Percentiles rank a stretch among this genome's conserved stretches.
phyloP scores from a whole-genome alignment of 805 yeast species.

The Teunomyces kruisii region DNA sequence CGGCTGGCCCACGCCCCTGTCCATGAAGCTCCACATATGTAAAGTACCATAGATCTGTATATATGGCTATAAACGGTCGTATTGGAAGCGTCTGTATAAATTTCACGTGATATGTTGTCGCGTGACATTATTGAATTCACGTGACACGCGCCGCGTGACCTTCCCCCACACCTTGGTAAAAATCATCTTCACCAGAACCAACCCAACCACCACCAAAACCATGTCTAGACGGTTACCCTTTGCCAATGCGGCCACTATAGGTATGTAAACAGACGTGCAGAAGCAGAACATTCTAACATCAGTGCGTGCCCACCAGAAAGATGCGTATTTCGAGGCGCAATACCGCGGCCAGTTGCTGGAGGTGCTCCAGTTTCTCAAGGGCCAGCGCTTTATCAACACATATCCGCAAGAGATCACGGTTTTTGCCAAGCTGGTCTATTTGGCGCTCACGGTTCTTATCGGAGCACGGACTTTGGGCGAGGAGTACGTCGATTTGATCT shows the following conservation, averaged over 20 bases:
- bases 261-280: conserved; percentile 36
- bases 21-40: neutral
- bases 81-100: neutral
- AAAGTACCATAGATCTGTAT: neutral
- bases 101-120: neutral
- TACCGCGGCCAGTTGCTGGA: conserved; percentile 57
- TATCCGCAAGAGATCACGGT: conserved; percentile 63
- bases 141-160: neutral
- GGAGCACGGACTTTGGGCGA: conserved; percentile 90
- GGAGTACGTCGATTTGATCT: conserved; percentile 82
- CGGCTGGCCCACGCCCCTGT: neutral
- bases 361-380: conserved; percentile 53
- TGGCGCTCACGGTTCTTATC: conserved; percentile 69
- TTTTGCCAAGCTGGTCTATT: conserved; percentile 58
- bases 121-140: too few species aligned
- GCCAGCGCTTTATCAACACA: conserved; percentile 63
- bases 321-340: conserved; percentile 63
- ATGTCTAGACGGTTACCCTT: conserved; percentile 44
- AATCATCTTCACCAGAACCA: conserved; percentile 7
- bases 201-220: conserved; percentile 3
- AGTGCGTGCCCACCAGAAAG: conserved; percentile 91
- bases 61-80: neutral
- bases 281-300: conserved; percentile 10
- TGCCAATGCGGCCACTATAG: conserved; percentile 87
- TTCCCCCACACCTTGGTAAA: conserved; percentile 1